Evolutionary conservation across 768 basidiomycete species (phyloP).

Genomic region (Mycena belliarum): DNA sequence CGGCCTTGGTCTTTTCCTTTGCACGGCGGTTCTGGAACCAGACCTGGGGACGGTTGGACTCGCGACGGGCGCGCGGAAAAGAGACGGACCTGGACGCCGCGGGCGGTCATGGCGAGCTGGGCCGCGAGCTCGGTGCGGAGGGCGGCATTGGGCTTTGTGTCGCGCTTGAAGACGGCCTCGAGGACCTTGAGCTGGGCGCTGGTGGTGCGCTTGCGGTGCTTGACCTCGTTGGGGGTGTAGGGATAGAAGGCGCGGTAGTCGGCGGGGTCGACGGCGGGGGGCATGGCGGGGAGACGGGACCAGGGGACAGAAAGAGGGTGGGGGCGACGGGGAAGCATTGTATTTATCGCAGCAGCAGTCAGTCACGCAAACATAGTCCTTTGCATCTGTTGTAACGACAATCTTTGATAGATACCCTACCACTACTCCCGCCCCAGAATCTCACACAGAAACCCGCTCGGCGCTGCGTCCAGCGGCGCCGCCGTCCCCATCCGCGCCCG

Average conservation of each 20-base stretch:
- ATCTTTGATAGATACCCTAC: constrained; percentile 20
- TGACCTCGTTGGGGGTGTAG: constrained; percentile 91
- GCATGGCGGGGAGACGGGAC: constrained; percentile 49
- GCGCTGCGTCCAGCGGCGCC: constrained; percentile 47
- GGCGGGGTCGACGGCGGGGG: constrained; percentile 57
- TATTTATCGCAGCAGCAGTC: constrained; percentile 20
- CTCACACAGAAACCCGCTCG: constrained; percentile 42
- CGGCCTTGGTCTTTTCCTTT: constrained; percentile 74
- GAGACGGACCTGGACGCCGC: constrained; percentile 84
- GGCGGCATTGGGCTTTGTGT: constrained; percentile 88
- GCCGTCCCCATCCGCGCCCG: constrained; percentile 59
- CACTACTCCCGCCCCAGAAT: constrained; percentile 16
- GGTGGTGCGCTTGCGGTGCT: constrained; percentile 90
- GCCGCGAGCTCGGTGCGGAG: constrained; percentile 78
- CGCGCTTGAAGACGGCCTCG: constrained; percentile 81
- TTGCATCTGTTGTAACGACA: neutral
- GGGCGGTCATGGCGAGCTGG: constrained; percentile 87
- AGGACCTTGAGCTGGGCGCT: constrained; percentile 86
- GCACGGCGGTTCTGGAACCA: constrained; percentile 93
- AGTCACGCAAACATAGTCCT: too few relatives aligned
- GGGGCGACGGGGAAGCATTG: constrained; percentile 31
- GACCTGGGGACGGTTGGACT: constrained; percentile 50
- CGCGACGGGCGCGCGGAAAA: neutral
- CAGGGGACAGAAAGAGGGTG: constrained; percentile 42
- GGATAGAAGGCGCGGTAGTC: constrained; percentile 85